phyloP scores from a whole-genome alignment of 805 yeast species.

The Lipomyces anomalus region DNA sequence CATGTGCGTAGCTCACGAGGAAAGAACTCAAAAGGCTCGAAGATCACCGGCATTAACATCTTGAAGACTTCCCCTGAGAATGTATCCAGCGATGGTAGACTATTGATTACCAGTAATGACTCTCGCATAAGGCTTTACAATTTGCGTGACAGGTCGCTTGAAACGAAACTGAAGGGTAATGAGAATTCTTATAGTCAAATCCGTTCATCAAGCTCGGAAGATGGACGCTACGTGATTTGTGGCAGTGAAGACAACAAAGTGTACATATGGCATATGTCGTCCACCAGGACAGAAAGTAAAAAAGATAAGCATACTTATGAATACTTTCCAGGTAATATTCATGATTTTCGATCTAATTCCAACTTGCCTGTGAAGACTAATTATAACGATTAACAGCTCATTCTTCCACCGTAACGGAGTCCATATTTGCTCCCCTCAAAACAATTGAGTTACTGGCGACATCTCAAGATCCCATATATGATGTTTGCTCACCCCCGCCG shows the following conservation, averaged over 20 bases:
- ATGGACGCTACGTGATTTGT: conserved; percentile 52
- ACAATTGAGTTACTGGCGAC: conserved; percentile 60
- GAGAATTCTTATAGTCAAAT: conserved; percentile 68
- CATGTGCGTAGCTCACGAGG: conserved; percentile 34
- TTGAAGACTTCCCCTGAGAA: conserved; percentile 11
- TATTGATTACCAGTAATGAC: conserved; percentile 74
- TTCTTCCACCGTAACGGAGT: conserved; percentile 64
- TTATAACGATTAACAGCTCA: conserved; percentile 76
- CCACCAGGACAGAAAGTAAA: conserved; percentile 19
- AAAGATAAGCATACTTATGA: conserved; percentile 24
- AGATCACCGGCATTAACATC: conserved; percentile 70
- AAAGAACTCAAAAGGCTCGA: conserved; percentile 42
- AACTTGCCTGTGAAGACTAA: no score
- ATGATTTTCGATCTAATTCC: conserved; percentile 37
- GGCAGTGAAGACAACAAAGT: conserved; percentile 89
- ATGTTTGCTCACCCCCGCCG: conserved; percentile 41
- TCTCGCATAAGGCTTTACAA: conserved; percentile 68
- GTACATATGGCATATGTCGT: conserved; percentile 63
- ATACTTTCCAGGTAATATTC: conserved; percentile 18
- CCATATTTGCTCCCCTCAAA: conserved; percentile 67
- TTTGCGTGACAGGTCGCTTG: conserved; percentile 46
- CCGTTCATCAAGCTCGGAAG: conserved; percentile 57
- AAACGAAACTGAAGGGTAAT: conserved; percentile 67
- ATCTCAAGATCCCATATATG: conserved; percentile 77
- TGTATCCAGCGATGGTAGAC: conserved; percentile 35